Evolutionary conservation across 225 moss, liverwort and hornwort genomes (phyloP), one percentile per base, ranked within the genome.

Genomic region (Rhytidiadelphus loreus): DNA sequence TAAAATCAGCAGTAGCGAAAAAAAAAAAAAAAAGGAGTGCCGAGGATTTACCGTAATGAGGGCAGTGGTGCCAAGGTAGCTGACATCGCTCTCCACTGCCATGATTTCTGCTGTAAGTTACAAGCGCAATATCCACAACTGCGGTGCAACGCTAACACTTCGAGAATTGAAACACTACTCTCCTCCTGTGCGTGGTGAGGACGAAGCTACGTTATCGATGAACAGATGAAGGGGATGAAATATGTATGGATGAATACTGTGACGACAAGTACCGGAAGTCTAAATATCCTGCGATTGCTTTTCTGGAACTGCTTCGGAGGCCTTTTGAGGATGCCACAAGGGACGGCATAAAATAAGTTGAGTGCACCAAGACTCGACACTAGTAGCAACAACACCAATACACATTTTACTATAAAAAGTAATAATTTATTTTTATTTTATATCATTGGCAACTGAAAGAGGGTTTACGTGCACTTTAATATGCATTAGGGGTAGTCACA

Each of bases 11-110:
- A 48, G 26, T 7, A 46, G 32, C 29, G 12, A 5, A 14, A 58
- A 56, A 35, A 71, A 77, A 60, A 11, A 3, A 66, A 73, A 86
- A 55, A 20, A 4, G 10, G 24, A 58, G 33, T 33, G 72, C 35
- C 12, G 63, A 58, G 55, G n/a, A 70, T 4, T 50, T 44, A 94
- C 97, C 79, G 95, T 97, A 30, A 96, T 91, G 75, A 97, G 89
- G 60, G 92, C 97, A 59, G 98, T 97, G 87, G 93, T 88, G 91
- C 91, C 94, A 65, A 98, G 89, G 89, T 92, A 95, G 92, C 95
- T 98, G 84, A 75, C 91, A 86, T 94, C 92, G 88, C 91, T 92
- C 83, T 95, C 94, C 57, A 68, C 80, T 43, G 86, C 92, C 93
- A 90, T 93, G 32, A 83, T 90, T 84, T 48, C 41, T 81, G 61